Conservation (phyloP, 2,329 filamentous ascomycete genomes). For the Sporothrix globosa region DNA sequence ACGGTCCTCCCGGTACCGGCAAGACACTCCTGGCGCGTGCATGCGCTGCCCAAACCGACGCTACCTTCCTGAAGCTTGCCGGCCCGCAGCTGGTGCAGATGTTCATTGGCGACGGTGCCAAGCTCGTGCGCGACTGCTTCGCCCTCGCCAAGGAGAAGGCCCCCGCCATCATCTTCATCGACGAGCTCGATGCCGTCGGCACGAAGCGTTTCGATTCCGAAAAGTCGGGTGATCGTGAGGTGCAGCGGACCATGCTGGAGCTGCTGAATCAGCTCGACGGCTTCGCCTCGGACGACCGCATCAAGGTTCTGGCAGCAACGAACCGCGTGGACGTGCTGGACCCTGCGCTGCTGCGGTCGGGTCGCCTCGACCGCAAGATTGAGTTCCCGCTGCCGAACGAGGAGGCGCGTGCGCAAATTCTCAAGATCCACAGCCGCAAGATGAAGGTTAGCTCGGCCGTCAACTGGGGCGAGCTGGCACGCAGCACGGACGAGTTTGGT, state of each 20-base stretch:
- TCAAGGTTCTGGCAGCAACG: conserved; percentile 93
- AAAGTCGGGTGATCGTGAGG: conserved; percentile 96
- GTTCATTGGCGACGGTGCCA: conserved; percentile 99
- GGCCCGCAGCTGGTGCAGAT: conserved; percentile 98
- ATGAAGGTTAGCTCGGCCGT: conserved; percentile 93
- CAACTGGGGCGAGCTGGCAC: conserved; percentile 92
- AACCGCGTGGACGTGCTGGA: conserved; percentile 95
- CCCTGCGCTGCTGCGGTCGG: conserved; percentile 85
- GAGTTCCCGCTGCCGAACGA: conserved; percentile 98
- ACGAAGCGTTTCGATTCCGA: conserved; percentile 99
- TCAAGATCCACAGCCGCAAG: conserved; percentile 96
- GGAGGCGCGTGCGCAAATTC: conserved; percentile 93
- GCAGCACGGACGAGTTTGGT: conserved; percentile 97
- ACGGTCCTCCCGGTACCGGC: conserved; percentile 87
- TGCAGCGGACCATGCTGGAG: conserved; percentile 98
- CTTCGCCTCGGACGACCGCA: conserved; percentile 93
- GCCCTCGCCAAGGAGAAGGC: conserved; percentile 98
- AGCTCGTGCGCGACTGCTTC: conserved; percentile 96
- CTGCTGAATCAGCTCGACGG: conserved; percentile 97
- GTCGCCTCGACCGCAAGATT: conserved; percentile 93
- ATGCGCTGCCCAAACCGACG: conserved; percentile 96
- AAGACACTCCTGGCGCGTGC: conserved; percentile 93
- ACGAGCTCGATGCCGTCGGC: conserved; percentile 96
- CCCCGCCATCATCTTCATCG: conserved; percentile 98
- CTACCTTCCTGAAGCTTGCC: conserved; percentile 97